phyloP scores from a whole-genome alignment of 202 grass and related monocot genomes.

The Bolboschoenoplectus hybrid region DNA sequence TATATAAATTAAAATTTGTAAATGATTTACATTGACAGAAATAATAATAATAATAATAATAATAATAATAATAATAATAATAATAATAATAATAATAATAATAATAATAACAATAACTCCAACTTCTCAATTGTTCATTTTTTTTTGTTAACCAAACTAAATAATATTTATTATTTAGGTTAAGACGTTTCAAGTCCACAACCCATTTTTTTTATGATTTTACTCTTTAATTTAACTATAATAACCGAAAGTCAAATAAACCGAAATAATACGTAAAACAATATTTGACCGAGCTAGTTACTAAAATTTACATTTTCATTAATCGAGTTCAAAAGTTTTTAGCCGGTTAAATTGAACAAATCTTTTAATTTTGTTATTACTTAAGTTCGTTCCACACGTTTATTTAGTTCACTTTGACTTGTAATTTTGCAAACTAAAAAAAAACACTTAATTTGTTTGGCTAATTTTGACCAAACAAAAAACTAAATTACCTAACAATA shows the following conservation, averaged over 20 bases:
- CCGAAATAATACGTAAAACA: not conserved
- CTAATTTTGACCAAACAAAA: constrained; percentile 6
- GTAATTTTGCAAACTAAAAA: not conserved
- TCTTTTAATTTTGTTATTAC: not conserved
- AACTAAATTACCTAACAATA: constrained; percentile 12
- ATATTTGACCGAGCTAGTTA: not conserved
- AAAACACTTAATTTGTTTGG: not conserved
- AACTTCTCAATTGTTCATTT: not conserved
- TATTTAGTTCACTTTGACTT: constrained; percentile 13
- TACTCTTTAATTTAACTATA: not conserved
- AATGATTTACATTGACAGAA: too few species aligned
- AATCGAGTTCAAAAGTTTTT: not conserved
- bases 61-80: too few species aligned
- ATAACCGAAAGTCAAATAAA: not conserved
- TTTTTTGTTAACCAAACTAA: not conserved
- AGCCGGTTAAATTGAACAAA: constrained; percentile 6
- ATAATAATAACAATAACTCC: too few species aligned
- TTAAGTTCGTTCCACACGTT: not conserved
- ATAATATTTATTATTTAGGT: not conserved
- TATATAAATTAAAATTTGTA: too few species aligned
- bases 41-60: too few species aligned
- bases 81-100: too few species aligned
- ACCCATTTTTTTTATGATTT: not conserved
- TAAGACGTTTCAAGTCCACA: not conserved
- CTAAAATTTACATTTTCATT: not conserved